A percentile compares a stretch with the other conserved stretches of the same genome.
Evolutionary conservation across 2,329 filamentous ascomycete species (phyloP).

Genomic region (Pezicula radicicola): DNA sequence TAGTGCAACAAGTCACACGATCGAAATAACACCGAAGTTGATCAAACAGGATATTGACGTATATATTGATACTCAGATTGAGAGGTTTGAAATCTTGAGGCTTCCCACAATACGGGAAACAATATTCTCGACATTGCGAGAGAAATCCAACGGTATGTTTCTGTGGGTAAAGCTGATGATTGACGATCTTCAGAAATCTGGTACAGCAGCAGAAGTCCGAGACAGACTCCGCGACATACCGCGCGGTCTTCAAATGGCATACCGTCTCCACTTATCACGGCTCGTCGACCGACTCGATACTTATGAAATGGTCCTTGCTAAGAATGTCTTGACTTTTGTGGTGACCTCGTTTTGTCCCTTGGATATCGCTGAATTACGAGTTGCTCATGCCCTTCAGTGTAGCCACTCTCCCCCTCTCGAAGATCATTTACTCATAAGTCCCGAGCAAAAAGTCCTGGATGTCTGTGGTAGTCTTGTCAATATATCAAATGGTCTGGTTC

Average conservation of each 20-base stretch:
- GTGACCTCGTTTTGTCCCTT: neutral
- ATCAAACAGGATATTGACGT: neutral
- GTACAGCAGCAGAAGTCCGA: neutral
- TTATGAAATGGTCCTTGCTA: neutral
- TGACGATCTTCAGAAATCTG: neutral
- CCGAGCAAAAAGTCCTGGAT: neutral
- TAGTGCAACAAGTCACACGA: neutral
- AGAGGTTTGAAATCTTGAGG: neutral
- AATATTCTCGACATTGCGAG: slow-evolving; percentile 2
- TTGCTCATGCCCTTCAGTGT: neutral
- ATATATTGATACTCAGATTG: neutral
- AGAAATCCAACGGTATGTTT: slow-evolving; percentile 7
- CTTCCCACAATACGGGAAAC: neutral
- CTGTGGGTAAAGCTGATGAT: slow-evolving; percentile 7
- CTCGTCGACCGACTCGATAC: neutral
- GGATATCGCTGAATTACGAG: neutral
- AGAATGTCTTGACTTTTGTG: neutral
- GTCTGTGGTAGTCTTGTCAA: neutral
- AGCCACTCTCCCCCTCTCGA: neutral
- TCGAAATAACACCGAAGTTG: neutral
- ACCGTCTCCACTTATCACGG: neutral
- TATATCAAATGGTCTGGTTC: neutral
- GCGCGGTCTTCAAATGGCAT: neutral
- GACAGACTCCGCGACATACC: neutral
- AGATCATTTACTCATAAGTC: neutral